These are phyloP conservation scores for Pythium phragmitis DNA, from an alignment of 352 stramenopile genomes.

Conservation along the genomic window DNA sequence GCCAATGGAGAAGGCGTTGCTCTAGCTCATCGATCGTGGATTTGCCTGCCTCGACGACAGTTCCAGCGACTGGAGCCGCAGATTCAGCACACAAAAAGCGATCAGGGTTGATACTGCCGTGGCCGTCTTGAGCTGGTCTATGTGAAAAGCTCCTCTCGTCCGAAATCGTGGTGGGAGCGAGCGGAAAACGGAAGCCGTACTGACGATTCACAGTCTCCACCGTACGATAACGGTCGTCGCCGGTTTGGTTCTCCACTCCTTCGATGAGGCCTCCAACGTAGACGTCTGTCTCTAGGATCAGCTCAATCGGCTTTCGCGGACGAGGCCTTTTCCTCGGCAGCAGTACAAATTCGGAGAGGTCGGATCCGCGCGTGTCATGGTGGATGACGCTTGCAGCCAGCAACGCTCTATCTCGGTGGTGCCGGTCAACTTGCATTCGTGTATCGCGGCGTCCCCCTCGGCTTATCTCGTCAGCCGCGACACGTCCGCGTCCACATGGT, in stretches of 20 bases:
- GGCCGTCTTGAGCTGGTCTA: background rate
- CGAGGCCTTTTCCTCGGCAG: conserved; percentile 33
- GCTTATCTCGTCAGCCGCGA: background rate
- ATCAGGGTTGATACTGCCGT: background rate
- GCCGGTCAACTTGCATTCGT: background rate
- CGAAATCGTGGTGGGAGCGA: background rate
- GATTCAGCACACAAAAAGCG: background rate
- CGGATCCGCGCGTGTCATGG: background rate
- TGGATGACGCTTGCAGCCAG: background rate
- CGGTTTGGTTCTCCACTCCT: background rate
- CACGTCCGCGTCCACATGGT: background rate
- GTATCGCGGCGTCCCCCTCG: background rate
- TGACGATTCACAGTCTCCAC: conserved; percentile 17
- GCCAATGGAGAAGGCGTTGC: conserved; percentile 22
- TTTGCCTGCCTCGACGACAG: background rate
- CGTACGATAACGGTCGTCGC: background rate
- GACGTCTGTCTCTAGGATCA: conserved; percentile 23
- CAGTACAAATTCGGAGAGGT: conserved; percentile 37
- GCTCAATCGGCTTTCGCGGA: conserved; percentile 36
- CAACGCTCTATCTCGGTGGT: background rate
- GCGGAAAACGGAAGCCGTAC: conserved; percentile 27
- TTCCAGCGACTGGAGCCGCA: background rate
- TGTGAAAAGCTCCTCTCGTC: background rate
- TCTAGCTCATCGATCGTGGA: conserved; percentile 25
- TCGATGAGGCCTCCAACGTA: background rate